These are phyloP conservation scores for Aureobasidium lini DNA, from an alignment of 2,329 filamentous ascomycete species.

Conservation along the genomic window DNA sequence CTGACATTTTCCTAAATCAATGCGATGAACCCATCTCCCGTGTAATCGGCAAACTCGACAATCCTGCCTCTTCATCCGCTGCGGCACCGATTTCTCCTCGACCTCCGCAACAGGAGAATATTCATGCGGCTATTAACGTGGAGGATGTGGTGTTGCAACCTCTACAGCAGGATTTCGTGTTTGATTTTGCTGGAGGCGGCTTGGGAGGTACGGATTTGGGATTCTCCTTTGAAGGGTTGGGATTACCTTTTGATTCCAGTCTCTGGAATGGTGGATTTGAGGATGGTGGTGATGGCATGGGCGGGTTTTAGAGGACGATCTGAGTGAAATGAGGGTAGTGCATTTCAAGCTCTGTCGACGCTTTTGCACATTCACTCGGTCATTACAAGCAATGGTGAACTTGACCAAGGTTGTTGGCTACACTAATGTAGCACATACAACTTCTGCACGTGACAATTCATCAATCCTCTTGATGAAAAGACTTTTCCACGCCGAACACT, in stretches of 20 bases:
- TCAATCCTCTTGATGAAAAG: too few relatives aligned
- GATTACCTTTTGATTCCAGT: neutral
- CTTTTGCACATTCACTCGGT: too few relatives aligned
- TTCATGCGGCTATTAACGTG: neutral
- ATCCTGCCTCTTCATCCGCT: neutral
- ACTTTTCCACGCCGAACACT: too few relatives aligned
- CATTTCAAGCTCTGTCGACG: too few relatives aligned
- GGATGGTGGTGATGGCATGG: neutral
- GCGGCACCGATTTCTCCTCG: neutral
- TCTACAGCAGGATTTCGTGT: neutral
- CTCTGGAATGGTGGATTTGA: neutral
- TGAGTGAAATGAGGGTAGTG: too few relatives aligned
- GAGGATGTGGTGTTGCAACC: neutral
- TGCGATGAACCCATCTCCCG: constrained; percentile 11
- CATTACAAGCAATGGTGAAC: too few relatives aligned
- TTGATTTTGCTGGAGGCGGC: neutral
- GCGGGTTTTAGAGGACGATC: too few relatives aligned
- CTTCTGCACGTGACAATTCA: too few relatives aligned
- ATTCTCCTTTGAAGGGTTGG: neutral
- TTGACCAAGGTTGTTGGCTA: too few relatives aligned
- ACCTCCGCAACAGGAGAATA: neutral
- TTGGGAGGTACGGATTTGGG: neutral
- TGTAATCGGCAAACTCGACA: neutral
- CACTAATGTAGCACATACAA: too few relatives aligned
- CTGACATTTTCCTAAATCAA: constrained; percentile 12